A percentile compares a stretch with the other conserved stretches of the same genome.
Conservation (phyloP, 495 filamentous ascomycete genomes). For the Neurospora intermedia region DNA sequence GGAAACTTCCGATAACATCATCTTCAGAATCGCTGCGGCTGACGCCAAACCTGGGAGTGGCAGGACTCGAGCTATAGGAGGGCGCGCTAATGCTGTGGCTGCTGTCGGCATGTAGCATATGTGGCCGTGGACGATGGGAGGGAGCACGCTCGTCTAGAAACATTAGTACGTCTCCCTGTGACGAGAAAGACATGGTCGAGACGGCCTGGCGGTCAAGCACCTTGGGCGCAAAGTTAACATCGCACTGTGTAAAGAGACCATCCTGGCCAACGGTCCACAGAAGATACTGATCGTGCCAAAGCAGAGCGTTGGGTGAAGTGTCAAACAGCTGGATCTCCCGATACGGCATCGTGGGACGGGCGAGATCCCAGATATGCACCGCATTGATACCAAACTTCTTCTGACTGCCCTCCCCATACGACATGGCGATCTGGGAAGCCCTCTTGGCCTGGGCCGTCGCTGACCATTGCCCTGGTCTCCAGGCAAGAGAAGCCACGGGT, state of each 20-base stretch:
- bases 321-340: conserved; percentile 73
- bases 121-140: conserved; percentile 26
- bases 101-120: conserved; percentile 19
- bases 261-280: conserved; percentile 86
- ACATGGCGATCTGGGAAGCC: conserved; percentile 42
- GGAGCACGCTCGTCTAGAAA: conserved; percentile 39
- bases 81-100: conserved; percentile 16
- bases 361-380: conserved; percentile 89
- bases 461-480: conserved; percentile 74
- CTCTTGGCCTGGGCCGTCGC: conserved; percentile 53
- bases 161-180: conserved; percentile 49
- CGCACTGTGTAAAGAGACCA: conserved; percentile 77
- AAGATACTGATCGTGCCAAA: conserved; percentile 85
- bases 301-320: conserved; percentile 58
- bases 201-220: conserved; percentile 63
- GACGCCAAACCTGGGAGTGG: conserved; percentile 35
- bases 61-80: conserved; percentile 34
- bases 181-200: conserved; percentile 50
- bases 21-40: conserved; percentile 61
- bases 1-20: conserved; percentile 48
- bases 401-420: conserved; percentile 38
- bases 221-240: conserved; percentile 71
- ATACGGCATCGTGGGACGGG: conserved; percentile 74
- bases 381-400: conserved; percentile 51
- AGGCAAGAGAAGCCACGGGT: conserved; percentile 65